Evolutionary conservation across 2,329 filamentous ascomycete genomes (phyloP).

Genomic region (Aotearoamyces nothofagi): DNA sequence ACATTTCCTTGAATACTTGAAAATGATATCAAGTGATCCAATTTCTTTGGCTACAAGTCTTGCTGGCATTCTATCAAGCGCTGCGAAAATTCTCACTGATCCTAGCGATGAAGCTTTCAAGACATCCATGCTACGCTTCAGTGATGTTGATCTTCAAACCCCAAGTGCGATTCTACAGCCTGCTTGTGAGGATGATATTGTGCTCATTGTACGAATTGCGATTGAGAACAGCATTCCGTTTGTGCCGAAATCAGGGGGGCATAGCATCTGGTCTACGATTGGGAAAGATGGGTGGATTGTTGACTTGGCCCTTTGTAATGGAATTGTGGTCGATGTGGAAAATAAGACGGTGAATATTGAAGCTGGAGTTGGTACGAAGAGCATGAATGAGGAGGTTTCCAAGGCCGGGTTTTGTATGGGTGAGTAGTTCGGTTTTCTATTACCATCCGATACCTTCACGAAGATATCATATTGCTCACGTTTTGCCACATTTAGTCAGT

Average conservation of each 20-base stretch:
- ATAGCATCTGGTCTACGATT: constrained; percentile 16
- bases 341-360: constrained; percentile 7
- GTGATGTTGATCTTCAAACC: constrained; percentile 5
- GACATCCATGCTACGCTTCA: constrained; percentile 5
- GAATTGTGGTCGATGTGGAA: constrained; percentile 8
- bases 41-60: too few relatives aligned
- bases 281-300: constrained; percentile 13
- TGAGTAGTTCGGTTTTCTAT: too few relatives aligned
- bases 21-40: too few relatives aligned
- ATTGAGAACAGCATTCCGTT: constrained; percentile 8
- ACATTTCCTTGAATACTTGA: too few relatives aligned
- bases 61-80: too few relatives aligned
- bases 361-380: too few relatives aligned
- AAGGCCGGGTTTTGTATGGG: too few relatives aligned
- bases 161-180: constrained; percentile 8
- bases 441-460: too few relatives aligned
- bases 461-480: too few relatives aligned
- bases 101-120: constrained; percentile 1
- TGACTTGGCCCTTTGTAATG: constrained; percentile 10
- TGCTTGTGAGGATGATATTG: constrained; percentile 5
- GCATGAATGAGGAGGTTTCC: too few relatives aligned
- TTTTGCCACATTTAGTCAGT: too few relatives aligned
- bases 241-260: constrained; percentile 12
- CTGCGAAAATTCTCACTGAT: too few relatives aligned
- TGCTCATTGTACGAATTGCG: constrained; percentile 6